Conservation (phyloP, 2,329 filamentous ascomycete species). For the Colletotrichum paranaense region DNA sequence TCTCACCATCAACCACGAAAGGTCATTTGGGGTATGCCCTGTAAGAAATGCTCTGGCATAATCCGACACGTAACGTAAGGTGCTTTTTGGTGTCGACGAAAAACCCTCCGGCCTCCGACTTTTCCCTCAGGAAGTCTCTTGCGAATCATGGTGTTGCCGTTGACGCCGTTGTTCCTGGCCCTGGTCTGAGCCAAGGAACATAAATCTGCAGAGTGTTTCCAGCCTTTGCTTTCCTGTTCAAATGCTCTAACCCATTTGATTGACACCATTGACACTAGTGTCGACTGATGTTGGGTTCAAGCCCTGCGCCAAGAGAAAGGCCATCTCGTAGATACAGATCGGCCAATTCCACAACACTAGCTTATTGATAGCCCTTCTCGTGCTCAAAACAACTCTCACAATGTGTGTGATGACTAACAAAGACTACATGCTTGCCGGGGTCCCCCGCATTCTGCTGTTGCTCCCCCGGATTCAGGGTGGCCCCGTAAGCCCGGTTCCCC, state of each 20-base stretch:
- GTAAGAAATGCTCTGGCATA: background rate
- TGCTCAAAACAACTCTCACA: background rate
- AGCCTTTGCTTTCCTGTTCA: background rate
- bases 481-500: conserved; percentile 8
- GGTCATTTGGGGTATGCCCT: background rate
- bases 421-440: background rate
- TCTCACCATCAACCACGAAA: background rate
- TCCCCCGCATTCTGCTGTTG: background rate
- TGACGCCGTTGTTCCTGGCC: background rate
- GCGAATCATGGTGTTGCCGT: background rate
- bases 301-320: background rate
- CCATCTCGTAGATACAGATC: background rate
- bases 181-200: background rate
- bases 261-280: background rate
- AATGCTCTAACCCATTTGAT: background rate
- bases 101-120: background rate
- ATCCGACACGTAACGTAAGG: conserved; percentile 28
- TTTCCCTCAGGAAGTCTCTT: background rate
- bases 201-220: background rate
- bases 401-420: background rate
- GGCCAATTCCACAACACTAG: background rate
- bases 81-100: background rate
- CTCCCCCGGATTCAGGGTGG: background rate
- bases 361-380: background rate
- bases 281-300: background rate